A percentile compares a stretch with the other conserved stretches of the same genome.
Conservation (phyloP, 1,284 basidiomycete genomes). For the Athelia sp. region DNA sequence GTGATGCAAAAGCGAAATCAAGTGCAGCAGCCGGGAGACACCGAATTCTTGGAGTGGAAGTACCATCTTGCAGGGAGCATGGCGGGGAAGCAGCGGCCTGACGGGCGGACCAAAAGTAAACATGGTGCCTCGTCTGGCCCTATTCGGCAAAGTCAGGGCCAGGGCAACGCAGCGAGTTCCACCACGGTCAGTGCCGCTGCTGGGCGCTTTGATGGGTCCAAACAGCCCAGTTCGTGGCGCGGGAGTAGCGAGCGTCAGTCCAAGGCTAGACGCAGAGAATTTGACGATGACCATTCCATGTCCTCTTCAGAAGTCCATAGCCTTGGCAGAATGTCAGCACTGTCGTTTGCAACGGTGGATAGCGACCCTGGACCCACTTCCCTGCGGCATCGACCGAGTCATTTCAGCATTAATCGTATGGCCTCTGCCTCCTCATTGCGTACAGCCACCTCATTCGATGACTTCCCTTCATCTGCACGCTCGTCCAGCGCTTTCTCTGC, state of each 20-base stretch:
- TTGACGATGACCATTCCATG: slow-evolving; percentile 87
- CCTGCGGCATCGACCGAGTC: slow-evolving; percentile 52
- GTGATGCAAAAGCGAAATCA: slow-evolving; percentile 91
- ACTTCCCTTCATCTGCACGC: slow-evolving; percentile 66
- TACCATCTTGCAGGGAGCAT: slow-evolving; percentile 33
- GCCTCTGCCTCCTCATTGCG: slow-evolving; percentile 72
- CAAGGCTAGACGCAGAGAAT: slow-evolving; percentile 79
- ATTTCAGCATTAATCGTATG: slow-evolving; percentile 66
- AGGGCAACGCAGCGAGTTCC: slow-evolving; percentile 28
- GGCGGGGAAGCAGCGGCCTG: slow-evolving; percentile 30
- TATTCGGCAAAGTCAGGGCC: slow-evolving; percentile 50
- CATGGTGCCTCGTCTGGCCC: slow-evolving; percentile 38
- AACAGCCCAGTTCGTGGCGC: slow-evolving; percentile 44
- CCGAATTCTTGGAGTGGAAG: slow-evolving; percentile 57
- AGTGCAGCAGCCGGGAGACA: slow-evolving; percentile 48
- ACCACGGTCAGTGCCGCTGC: slow-evolving; percentile 53
- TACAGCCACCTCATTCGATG: slow-evolving; percentile 53
- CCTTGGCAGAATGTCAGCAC: slow-evolving; percentile 61
- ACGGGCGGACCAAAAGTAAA: slow-evolving; percentile 42
- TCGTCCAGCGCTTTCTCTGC: slow-evolving; percentile 81
- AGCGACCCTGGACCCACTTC: slow-evolving; percentile 78
- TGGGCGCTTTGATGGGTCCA: slow-evolving; percentile 41
- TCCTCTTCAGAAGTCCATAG: slow-evolving; percentile 81
- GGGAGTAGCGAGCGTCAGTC: slow-evolving; percentile 58
- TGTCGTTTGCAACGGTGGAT: slow-evolving; percentile 76